A percentile compares a stretch with the other conserved stretches of the same genome.
Conservation (phyloP, 495 filamentous ascomycete species). For the Trichoderma reesei region DNA sequence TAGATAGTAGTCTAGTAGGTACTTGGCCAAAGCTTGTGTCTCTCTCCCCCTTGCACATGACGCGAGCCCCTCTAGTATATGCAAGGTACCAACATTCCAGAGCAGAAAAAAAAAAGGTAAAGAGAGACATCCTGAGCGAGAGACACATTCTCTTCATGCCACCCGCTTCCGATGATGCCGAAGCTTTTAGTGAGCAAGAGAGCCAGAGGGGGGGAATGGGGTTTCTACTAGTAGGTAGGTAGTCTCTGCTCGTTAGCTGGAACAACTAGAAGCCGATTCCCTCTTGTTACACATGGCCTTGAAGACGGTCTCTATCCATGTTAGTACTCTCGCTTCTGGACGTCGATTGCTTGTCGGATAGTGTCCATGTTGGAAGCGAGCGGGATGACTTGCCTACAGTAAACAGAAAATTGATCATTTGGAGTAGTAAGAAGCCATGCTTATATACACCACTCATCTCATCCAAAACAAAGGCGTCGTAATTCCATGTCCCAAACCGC, state of each 20-base stretch:
- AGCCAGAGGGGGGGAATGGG: neutral
- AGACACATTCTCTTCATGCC: too few relatives aligned
- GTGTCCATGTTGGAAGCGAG: too few relatives aligned
- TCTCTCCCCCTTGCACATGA: neutral
- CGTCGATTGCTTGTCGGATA: too few relatives aligned
- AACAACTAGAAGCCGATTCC: neutral
- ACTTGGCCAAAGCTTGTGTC: neutral
- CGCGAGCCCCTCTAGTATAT: neutral
- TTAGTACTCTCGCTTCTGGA: too few relatives aligned
- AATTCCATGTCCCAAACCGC: too few relatives aligned
- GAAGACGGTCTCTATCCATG: neutral
- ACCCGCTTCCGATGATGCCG: neutral
- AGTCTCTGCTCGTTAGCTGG: neutral
- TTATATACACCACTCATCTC: too few relatives aligned
- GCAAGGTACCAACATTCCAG: neutral
- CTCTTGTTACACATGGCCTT: neutral
- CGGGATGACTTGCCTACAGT: too few relatives aligned
- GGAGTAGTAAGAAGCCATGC: too few relatives aligned
- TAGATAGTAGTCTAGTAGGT: too few relatives aligned
- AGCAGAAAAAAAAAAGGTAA: neutral
- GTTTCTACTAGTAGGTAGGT: conserved; percentile 9
- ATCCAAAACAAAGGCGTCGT: too few relatives aligned
- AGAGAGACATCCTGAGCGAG: neutral
- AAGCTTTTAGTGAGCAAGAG: too few relatives aligned
- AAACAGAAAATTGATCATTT: too few relatives aligned